These are phyloP conservation scores for Millerozyma acaciae DNA, from an alignment of 805 yeast species.

Conservation along the genomic window DNA sequence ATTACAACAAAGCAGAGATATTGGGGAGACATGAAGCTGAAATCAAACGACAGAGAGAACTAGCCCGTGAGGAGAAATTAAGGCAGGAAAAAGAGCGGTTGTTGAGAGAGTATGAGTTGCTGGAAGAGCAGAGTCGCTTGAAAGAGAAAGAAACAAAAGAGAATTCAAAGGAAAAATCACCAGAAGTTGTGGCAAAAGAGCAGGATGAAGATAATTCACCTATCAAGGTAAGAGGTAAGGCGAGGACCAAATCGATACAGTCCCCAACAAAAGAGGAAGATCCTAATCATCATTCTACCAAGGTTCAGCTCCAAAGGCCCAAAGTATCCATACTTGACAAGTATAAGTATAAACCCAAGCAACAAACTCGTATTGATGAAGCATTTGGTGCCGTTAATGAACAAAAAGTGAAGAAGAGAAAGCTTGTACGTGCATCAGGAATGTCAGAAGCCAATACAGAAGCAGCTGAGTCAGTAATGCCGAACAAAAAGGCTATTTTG, in stretches of 20 bases:
- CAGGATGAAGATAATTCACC: constrained; percentile 36
- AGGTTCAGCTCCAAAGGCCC: constrained; percentile 37
- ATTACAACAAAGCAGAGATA: constrained; percentile 24
- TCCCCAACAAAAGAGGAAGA: constrained; percentile 5
- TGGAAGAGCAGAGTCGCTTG: constrained; percentile 9
- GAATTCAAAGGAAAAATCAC: constrained; percentile 4
- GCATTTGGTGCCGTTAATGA: constrained; percentile 8
- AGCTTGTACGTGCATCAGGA: constrained; percentile 31
- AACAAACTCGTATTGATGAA: constrained; percentile 29
- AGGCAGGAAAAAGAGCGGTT: constrained; percentile 11
- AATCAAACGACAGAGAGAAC: constrained; percentile 7
- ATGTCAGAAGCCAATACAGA: constrained; percentile 5
- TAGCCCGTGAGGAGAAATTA: constrained; percentile 10
- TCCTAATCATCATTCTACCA: constrained; percentile 22
- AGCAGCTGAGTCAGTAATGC: too few species aligned
- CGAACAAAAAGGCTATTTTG: constrained; percentile 5
- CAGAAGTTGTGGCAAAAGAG: constrained; percentile 5
- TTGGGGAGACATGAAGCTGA: constrained; percentile 16
- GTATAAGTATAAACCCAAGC: constrained; percentile 30
- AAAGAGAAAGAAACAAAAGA: constrained; percentile 6
- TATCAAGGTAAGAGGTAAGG: constrained; percentile 30
- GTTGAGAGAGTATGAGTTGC: constrained; percentile 14
- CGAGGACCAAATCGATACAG: constrained; percentile 20
- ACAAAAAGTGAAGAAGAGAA: constrained; percentile 25
- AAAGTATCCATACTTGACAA: constrained; percentile 42